These are phyloP conservation scores for Hymenoscyphus albidus DNA, from an alignment of 2,329 filamentous ascomycete species.

Conservation along the genomic window DNA sequence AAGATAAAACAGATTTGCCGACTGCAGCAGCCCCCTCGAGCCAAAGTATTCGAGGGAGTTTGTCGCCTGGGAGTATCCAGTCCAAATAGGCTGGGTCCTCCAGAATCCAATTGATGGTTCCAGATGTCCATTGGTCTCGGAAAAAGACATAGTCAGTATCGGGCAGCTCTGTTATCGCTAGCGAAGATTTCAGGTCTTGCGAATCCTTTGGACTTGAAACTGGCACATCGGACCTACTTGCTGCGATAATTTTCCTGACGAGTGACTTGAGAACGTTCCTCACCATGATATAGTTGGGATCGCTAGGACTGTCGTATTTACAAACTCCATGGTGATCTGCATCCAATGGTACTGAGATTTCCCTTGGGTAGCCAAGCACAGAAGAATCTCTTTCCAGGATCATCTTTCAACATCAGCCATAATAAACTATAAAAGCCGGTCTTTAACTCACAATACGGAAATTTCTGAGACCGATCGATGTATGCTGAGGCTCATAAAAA, in stretches of 20 bases:
- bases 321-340: conserved; percentile 36
- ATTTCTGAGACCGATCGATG: conserved; percentile 12
- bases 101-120: conserved; percentile 1
- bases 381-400: conserved; percentile 31
- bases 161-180: not conserved
- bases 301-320: conserved; percentile 27
- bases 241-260: not conserved
- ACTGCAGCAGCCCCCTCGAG: conserved; percentile 29
- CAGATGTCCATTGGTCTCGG: not conserved
- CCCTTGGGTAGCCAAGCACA: conserved; percentile 31
- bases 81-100: not conserved
- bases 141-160: not conserved
- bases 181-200: too few relatives aligned
- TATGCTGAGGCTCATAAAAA: conserved; percentile 43
- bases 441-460: too few relatives aligned
- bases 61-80: not conserved
- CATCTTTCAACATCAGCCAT: conserved; percentile 19
- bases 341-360: conserved; percentile 26
- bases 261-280: conserved; percentile 13
- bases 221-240: too few relatives aligned
- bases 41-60: conserved; percentile 29
- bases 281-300: conserved; percentile 21
- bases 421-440: too few relatives aligned
- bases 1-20: conserved; percentile 36
- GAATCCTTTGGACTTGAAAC: too few relatives aligned